Conservation (phyloP, 78 protist species). For the Abeoforma whisleri region DNA sequence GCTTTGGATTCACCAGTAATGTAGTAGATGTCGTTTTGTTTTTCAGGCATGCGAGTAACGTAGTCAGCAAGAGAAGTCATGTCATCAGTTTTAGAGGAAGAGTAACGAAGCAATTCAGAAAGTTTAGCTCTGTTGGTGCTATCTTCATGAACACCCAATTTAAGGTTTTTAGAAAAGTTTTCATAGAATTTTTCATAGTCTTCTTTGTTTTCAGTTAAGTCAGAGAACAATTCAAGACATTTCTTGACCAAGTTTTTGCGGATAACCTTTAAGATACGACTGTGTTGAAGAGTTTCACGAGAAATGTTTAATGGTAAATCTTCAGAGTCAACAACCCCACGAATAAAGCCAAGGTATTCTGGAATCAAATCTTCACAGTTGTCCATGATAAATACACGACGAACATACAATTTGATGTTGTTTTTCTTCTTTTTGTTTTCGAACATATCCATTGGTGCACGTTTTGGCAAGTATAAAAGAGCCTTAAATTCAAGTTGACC, state of each 20-base stretch:
- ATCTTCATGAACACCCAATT: slow-evolving; percentile 99
- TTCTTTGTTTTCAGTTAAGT: slow-evolving; percentile 92
- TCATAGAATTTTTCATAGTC: slow-evolving; percentile 97
- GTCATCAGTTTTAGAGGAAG: slow-evolving; percentile 89
- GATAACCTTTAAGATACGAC: slow-evolving; percentile 95
- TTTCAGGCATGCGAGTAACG: slow-evolving; percentile 93
- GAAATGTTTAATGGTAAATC: slow-evolving; percentile 99
- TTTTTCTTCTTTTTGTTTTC: slow-evolving; percentile 90
- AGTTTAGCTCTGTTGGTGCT: slow-evolving; percentile 85
- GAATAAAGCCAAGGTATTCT: slow-evolving; percentile 91
- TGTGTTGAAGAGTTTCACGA: slow-evolving; percentile 98
- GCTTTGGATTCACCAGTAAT: slow-evolving; percentile 92
- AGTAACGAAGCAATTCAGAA: slow-evolving; percentile 91
- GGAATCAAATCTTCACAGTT: slow-evolving; percentile 97
- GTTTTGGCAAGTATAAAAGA: slow-evolving; percentile 91
- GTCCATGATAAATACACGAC: slow-evolving; percentile 99
- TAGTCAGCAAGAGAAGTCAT: slow-evolving; percentile 92
- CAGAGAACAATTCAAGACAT: slow-evolving; percentile 89
- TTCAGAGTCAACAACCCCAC: slow-evolving; percentile 98
- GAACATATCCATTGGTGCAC: slow-evolving; percentile 97
- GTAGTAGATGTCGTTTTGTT: slow-evolving; percentile 97
- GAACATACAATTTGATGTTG: slow-evolving; percentile 98
- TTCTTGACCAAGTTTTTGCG: slow-evolving; percentile 96
- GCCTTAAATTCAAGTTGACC: slow-evolving; percentile 96
- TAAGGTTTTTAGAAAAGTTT: slow-evolving; percentile 90